phyloP scores from a whole-genome alignment of 78 protist genomes.

The Dictyostelium intermedium region DNA sequence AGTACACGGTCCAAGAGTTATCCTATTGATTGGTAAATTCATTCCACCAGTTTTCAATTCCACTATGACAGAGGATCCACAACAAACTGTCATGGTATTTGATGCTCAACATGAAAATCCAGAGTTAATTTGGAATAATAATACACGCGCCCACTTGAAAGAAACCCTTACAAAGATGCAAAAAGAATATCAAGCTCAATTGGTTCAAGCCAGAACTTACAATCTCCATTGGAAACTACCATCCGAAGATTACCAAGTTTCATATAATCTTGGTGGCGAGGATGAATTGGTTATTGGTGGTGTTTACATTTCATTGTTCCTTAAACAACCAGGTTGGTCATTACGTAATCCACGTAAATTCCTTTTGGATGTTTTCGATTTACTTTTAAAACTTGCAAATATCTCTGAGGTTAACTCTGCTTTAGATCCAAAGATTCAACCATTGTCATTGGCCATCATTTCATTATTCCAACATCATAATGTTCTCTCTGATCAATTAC shows the following conservation, averaged over 20 bases:
- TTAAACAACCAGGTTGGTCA: slow-evolving; percentile 86
- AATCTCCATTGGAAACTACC: slow-evolving; percentile 48
- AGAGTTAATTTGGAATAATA: slow-evolving; percentile 87
- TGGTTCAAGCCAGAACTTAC: neutral
- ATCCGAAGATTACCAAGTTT: slow-evolving; percentile 41
- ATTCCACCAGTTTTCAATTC: slow-evolving; percentile 87
- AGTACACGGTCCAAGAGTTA: slow-evolving; percentile 73
- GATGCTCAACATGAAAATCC: slow-evolving; percentile 84
- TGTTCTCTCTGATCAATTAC: slow-evolving; percentile 43
- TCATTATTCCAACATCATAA: slow-evolving; percentile 58
- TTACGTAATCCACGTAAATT: slow-evolving; percentile 84
- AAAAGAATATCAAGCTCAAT: slow-evolving; percentile 3
- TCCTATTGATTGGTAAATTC: slow-evolving; percentile 30
- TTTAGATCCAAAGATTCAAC: slow-evolving; percentile 40
- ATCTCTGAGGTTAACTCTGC: neutral
- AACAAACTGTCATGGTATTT: slow-evolving; percentile 72
- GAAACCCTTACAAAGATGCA: slow-evolving; percentile 22
- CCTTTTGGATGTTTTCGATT: slow-evolving; percentile 61
- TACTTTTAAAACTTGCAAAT: neutral
- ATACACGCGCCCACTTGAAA: slow-evolving; percentile 71
- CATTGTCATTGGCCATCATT: slow-evolving; percentile 16
- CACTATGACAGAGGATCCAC: slow-evolving; percentile 84
- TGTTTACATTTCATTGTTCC: slow-evolving; percentile 81
- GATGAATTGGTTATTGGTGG: slow-evolving; percentile 82
- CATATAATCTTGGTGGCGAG: slow-evolving; percentile 20